Conservation (phyloP, 352 stramenopile genomes). For the Globisporangium rhizosaccharum region DNA sequence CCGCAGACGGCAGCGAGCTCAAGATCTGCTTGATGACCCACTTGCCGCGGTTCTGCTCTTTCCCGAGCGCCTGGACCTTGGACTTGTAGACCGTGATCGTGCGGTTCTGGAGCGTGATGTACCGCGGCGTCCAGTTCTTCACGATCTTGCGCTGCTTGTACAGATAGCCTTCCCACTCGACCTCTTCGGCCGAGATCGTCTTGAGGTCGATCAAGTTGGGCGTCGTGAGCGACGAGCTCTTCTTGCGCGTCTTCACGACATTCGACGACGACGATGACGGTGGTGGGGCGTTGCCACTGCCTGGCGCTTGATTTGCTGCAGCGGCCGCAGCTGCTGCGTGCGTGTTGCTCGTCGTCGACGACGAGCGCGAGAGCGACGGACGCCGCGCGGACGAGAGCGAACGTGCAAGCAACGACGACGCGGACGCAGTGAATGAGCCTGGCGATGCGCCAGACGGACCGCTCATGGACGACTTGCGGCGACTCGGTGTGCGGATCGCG, state of each 20-base stretch:
- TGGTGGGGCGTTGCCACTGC: background rate
- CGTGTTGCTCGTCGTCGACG: slow-evolving; percentile 18
- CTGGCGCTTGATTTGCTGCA: slow-evolving; percentile 8
- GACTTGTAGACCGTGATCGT: slow-evolving; percentile 83
- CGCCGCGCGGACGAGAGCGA: slow-evolving; percentile 19
- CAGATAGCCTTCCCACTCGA: slow-evolving; percentile 87
- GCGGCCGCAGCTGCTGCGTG: slow-evolving; percentile 9
- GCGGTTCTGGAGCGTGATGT: slow-evolving; percentile 82
- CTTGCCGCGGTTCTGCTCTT: slow-evolving; percentile 68
- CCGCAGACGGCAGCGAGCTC: slow-evolving; percentile 68
- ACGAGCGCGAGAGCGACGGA: slow-evolving; percentile 29
- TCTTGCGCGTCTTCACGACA: slow-evolving; percentile 1
- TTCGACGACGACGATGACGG: slow-evolving; percentile 3
- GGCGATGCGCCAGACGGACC: slow-evolving; percentile 15
- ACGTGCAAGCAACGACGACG: slow-evolving; percentile 18
- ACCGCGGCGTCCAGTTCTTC: slow-evolving; percentile 85
- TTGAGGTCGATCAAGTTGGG: slow-evolving; percentile 86
- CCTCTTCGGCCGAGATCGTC: slow-evolving; percentile 77
- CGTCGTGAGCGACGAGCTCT: slow-evolving; percentile 27
- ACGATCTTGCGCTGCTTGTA: slow-evolving; percentile 90
- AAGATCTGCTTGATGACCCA: slow-evolving; percentile 83
- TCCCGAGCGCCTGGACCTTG: slow-evolving; percentile 80
- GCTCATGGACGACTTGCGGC: slow-evolving; percentile 47
- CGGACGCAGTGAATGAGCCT: slow-evolving; percentile 13
- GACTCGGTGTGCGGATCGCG: slow-evolving; percentile 17